Conservation (phyloP, 148 eudicot genomes). For the Limonium bicolor region DNA sequence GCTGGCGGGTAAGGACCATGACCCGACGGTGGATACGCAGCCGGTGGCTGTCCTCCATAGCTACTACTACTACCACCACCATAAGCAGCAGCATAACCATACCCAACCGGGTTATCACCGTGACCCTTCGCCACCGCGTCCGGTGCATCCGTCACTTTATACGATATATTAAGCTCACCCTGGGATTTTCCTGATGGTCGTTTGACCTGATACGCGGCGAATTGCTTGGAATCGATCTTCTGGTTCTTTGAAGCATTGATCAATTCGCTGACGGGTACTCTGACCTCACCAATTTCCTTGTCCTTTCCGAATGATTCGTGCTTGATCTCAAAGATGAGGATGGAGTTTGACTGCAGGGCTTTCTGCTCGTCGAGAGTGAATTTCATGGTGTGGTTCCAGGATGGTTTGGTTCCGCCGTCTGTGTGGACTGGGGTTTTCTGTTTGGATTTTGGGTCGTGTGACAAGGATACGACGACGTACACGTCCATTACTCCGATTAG, state of each 20-base stretch:
- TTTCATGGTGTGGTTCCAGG: slow-evolving; percentile 28
- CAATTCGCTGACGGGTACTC: slow-evolving; percentile 23
- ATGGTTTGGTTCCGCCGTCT: slow-evolving; percentile 28
- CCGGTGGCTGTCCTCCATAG: background rate
- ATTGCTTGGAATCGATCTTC: slow-evolving; percentile 10
- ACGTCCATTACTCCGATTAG: slow-evolving; percentile 37
- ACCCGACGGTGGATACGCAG: background rate
- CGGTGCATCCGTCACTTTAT: slow-evolving; percentile 9
- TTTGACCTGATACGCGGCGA: slow-evolving; percentile 19
- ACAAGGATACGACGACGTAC: slow-evolving; percentile 15
- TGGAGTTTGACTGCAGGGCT: slow-evolving; percentile 3
- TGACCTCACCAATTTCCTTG: slow-evolving; percentile 34
- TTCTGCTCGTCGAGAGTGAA: slow-evolving; percentile 20
- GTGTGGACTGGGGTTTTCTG: slow-evolving; percentile 32
- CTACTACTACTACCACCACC: no score
- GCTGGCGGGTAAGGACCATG: slow-evolving; percentile 5
- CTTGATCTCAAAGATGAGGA: slow-evolving; percentile 13
- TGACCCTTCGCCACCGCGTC: background rate
- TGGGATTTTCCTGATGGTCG: slow-evolving; percentile 12
- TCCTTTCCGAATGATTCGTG: slow-evolving; percentile 27
- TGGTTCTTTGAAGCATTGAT: slow-evolving; percentile 9
- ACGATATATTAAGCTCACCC: slow-evolving; percentile 22
- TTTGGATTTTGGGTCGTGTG: slow-evolving; percentile 21
- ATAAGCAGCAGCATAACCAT: no score
- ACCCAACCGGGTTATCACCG: slow-evolving; percentile 6